phyloP scores from a whole-genome alignment of 768 basidiomycete genomes.

The Rhodotorula paludigena region DNA sequence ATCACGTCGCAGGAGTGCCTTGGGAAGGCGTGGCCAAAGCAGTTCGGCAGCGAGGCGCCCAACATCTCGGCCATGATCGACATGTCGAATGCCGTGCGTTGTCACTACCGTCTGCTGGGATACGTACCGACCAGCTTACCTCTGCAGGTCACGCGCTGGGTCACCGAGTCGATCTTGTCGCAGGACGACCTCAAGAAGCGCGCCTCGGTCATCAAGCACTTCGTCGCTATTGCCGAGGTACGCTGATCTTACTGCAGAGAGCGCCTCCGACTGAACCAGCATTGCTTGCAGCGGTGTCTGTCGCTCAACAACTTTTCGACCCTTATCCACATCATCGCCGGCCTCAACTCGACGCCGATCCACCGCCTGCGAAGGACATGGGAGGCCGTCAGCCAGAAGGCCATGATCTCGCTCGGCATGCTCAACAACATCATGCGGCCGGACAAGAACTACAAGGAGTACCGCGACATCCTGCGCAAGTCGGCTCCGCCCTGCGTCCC shows the following conservation, averaged over 20 bases:
- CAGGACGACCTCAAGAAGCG: slow-evolving; percentile 79
- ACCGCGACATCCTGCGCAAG: slow-evolving; percentile 72
- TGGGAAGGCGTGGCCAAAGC: slow-evolving; percentile 63
- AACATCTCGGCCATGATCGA: slow-evolving; percentile 84
- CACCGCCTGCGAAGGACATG: slow-evolving; percentile 87
- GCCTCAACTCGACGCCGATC: slow-evolving; percentile 87
- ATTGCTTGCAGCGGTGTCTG: slow-evolving; percentile 66
- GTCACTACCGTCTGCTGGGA: not conserved
- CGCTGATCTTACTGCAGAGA: slow-evolving; percentile 43
- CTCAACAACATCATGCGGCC: slow-evolving; percentile 88
- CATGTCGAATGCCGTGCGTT: slow-evolving; percentile 72
- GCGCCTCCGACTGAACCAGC: not conserved
- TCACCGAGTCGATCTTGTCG: slow-evolving; percentile 70
- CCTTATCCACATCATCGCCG: slow-evolving; percentile 94
- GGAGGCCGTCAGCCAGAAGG: slow-evolving; percentile 75
- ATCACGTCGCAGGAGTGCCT: slow-evolving; percentile 88
- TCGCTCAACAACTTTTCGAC: slow-evolving; percentile 86
- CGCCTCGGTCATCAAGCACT: slow-evolving; percentile 75
- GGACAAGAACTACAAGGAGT: slow-evolving; percentile 89
- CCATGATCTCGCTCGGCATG: slow-evolving; percentile 65
- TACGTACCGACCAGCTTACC: not conserved
- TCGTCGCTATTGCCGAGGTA: slow-evolving; percentile 86
- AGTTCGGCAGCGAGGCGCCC: slow-evolving; percentile 54
- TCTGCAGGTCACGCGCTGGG: slow-evolving; percentile 82
- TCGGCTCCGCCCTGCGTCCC: slow-evolving; percentile 92